phyloP scores from a whole-genome alignment of 257 asterid genomes.

The Nicotiana knightiana region DNA sequence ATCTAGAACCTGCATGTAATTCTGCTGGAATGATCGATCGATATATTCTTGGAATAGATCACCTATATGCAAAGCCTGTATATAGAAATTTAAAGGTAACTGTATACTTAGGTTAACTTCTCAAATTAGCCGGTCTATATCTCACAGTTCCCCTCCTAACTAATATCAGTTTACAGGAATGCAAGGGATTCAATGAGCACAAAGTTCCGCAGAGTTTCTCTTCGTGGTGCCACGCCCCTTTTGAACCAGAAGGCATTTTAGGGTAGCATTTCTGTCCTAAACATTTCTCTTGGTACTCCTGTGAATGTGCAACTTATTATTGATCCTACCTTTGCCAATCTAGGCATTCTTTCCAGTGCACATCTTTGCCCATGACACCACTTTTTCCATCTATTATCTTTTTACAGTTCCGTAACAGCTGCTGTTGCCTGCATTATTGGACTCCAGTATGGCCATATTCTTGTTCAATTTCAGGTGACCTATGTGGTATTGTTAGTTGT shows the following conservation, averaged over 20 bases:
- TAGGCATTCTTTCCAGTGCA: neutral
- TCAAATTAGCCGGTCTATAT: neutral
- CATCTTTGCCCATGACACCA: neutral
- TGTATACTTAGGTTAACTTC: neutral
- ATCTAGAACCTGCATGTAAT: conserved; percentile 76
- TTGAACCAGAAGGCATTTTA: conserved; percentile 84
- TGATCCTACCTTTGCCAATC: no score
- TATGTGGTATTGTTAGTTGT: neutral
- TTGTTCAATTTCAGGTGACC: conserved; percentile 55
- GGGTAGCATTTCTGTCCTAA: conserved; percentile 31
- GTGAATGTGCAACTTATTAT: no score
- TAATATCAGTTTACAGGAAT: conserved; percentile 33
- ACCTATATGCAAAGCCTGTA: conserved; percentile 58
- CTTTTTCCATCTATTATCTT: neutral
- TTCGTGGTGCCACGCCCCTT: conserved; percentile 80
- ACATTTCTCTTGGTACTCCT: neutral
- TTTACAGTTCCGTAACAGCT: conserved; percentile 62
- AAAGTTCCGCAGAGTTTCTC: conserved; percentile 38
- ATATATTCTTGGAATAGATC: conserved; percentile 51
- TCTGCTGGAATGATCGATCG: conserved; percentile 87
- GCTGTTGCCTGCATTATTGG: conserved; percentile 67
- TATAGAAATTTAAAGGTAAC: conserved; percentile 65
- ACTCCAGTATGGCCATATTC: conserved; percentile 73
- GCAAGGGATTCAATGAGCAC: conserved; percentile 39
- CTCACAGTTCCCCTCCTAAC: neutral